Base-by-base conservation (phyloP, 1,139 yeast species). In the Protomyces inundatus region DNA sequence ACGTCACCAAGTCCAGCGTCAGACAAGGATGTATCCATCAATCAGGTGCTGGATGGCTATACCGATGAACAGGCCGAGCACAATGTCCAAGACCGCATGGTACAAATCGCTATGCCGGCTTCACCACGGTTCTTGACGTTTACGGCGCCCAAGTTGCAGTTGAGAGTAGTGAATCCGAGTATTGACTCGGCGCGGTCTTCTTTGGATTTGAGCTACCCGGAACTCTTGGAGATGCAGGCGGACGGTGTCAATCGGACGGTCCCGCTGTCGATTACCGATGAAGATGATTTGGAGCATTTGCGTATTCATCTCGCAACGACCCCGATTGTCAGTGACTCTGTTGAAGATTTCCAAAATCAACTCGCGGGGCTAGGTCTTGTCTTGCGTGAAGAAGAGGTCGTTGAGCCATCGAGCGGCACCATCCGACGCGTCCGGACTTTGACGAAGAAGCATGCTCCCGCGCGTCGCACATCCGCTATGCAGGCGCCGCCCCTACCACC, bases 271-370 rank as follows among this genome's bases (percentile, higher is more conserved):
- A 58, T 58, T 35, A 52, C 55, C 1, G 54, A 58, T 35, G 62
- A 58, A 42, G 62, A 58, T 45, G 62, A 58, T 35, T 46, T 58
- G 6, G 62, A 58, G 35, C 23, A 40, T n/a, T 48, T 58, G 45
- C 53, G 62, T n/a, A 33, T 55, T 9, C 37, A 51, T 5, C 30
- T 58, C 33, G 42, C 56, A 23, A 33, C 42, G 1, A 32, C 55
- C 2, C 62, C 62, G 7, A 52, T 58, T 52, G 34, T 52, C 36
- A 55, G 56, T 34, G 39, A 58, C 52, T 42, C 48, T 14, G 48
- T 42, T 42, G 48, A 42, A 6, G 48, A 42, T 16, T 51, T 58
- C 53, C 45, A 40, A 34, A 50, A 58, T 12, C 56, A 58, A 16
- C 30, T 58, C 16, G 62, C 62, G 1, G 62, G 62, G 12, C 46